Percentiles rank a stretch among this genome's conserved stretches.
Evolutionary conservation across 2,329 filamentous ascomycete genomes (phyloP).

Genomic region (Cephalotrichum gorgonifer): DNA sequence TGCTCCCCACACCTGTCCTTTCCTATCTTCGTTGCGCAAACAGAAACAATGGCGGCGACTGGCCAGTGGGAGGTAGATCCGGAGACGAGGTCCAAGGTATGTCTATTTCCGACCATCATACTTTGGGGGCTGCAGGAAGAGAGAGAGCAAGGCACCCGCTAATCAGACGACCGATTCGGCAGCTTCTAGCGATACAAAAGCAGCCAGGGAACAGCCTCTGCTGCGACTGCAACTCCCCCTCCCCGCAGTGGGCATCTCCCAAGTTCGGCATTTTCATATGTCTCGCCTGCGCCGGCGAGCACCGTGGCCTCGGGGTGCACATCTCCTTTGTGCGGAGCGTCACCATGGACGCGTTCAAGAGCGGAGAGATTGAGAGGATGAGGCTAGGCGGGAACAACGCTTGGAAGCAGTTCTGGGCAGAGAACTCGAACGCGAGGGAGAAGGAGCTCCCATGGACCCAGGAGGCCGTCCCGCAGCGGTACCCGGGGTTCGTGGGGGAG

Average conservation of each 20-base stretch:
- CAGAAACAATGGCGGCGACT: neutral
- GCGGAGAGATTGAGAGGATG: constrained; percentile 87
- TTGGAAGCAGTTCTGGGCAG: constrained; percentile 81
- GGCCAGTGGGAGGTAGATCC: constrained; percentile 98
- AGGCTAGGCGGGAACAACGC: constrained; percentile 79
- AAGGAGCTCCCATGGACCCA: constrained; percentile 69
- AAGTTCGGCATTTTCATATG: constrained; percentile 99
- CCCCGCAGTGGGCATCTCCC: constrained; percentile 94
- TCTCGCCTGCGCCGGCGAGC: constrained; percentile 86
- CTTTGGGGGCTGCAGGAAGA: too few relatives aligned
- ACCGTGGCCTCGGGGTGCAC: constrained; percentile 90
- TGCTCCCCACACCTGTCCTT: neutral
- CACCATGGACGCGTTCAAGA: constrained; percentile 98
- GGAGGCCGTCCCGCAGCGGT: constrained; percentile 81
- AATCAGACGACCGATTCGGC: constrained; percentile 4
- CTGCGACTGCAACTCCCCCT: constrained; percentile 91
- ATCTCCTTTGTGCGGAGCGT: constrained; percentile 97
- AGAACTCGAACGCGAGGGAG: constrained; percentile 55
- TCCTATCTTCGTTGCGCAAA: neutral
- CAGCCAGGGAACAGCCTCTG: constrained; percentile 80
- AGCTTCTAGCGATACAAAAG: constrained; percentile 89
- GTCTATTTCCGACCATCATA: too few relatives aligned
- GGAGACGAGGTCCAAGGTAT: constrained; percentile 88
- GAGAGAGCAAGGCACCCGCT: neutral
- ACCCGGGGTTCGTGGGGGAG: constrained; percentile 81